Conservation (phyloP, 495 filamentous ascomycete species). For the Lepraria neglecta region DNA sequence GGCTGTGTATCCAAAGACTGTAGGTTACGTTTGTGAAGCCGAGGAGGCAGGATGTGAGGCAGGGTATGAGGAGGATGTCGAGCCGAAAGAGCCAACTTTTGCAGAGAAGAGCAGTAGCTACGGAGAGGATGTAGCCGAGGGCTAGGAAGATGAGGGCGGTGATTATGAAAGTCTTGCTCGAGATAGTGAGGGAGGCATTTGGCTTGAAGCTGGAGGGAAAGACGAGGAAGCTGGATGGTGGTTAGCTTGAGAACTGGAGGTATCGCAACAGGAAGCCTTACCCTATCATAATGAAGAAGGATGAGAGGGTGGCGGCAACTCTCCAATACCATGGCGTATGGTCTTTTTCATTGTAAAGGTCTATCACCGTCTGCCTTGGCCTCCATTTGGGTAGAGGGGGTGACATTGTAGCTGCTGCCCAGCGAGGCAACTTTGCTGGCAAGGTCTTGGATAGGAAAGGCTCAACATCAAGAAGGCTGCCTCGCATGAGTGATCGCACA, state of each 20-base stretch:
- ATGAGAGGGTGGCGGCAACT: slow-evolving; percentile 22
- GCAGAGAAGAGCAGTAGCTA: slow-evolving; percentile 19
- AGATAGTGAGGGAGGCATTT: slow-evolving; percentile 11
- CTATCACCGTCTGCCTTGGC: slow-evolving; percentile 28
- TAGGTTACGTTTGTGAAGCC: slow-evolving; percentile 25
- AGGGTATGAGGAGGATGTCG: slow-evolving; percentile 26
- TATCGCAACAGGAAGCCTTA: slow-evolving; percentile 7
- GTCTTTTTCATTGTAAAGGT: slow-evolving; percentile 28
- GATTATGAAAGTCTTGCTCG: slow-evolving; percentile 13
- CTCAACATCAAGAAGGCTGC: not conserved
- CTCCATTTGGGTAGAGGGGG: slow-evolving; percentile 24
- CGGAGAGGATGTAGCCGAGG: slow-evolving; percentile 21
- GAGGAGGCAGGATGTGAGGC: slow-evolving; percentile 24
- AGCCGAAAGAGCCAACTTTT: slow-evolving; percentile 27
- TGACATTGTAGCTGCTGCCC: not conserved
- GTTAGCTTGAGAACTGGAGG: not conserved
- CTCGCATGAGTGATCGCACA: not conserved
- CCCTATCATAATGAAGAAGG: slow-evolving; percentile 25
- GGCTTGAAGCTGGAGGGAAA: slow-evolving; percentile 23
- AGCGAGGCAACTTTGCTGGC: not conserved
- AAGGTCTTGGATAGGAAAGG: not conserved
- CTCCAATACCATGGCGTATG: slow-evolving; percentile 27
- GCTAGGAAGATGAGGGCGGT: slow-evolving; percentile 21
- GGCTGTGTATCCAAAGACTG: slow-evolving; percentile 14
- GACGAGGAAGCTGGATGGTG: slow-evolving; percentile 24